A percentile compares a stretch with the other conserved stretches of the same genome.
phyloP scores from a whole-genome alignment of 305 asterid genomes.

The Solanum hybrid region DNA sequence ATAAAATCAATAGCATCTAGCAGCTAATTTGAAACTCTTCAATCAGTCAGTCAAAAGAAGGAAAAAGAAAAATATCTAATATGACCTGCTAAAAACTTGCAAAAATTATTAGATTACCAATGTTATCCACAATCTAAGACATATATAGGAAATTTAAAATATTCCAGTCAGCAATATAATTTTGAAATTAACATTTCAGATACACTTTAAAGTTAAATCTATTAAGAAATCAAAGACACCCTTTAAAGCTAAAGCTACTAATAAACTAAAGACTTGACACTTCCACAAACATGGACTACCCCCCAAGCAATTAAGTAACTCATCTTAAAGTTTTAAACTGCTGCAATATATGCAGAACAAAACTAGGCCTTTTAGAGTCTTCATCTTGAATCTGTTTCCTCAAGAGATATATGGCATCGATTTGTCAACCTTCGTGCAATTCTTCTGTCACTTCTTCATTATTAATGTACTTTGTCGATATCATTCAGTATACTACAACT shows the following conservation, averaged over 20 bases:
- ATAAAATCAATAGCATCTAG: not conserved
- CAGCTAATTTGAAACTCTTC: not conserved
- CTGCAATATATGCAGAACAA: not conserved
- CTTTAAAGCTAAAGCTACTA: not conserved
- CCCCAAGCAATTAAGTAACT: not conserved
- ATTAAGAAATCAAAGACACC: not conserved
- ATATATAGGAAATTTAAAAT: not conserved
- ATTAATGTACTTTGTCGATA: not conserved
- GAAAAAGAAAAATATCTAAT: not conserved
- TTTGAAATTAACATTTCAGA: not conserved
- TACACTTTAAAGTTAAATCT: not conserved
- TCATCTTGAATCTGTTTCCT: not conserved
- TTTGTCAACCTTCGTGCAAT: not conserved
- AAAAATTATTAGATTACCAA: not conserved
- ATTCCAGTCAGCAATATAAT: not conserved
- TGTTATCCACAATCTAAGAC: not conserved
- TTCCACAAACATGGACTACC: not conserved
- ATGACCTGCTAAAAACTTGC: not conserved
- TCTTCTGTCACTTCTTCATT: not conserved
- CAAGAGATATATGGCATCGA: not conserved
- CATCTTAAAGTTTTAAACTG: not conserved
- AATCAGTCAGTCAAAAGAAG: not conserved
- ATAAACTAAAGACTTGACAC: not conserved
- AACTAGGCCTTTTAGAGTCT: not conserved
- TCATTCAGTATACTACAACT: not conserved